A percentile compares a stretch with the other conserved stretches of the same genome.
Evolutionary conservation across 768 basidiomycete species (phyloP).

Genomic region (Hortiboletus flavorubellus): DNA sequence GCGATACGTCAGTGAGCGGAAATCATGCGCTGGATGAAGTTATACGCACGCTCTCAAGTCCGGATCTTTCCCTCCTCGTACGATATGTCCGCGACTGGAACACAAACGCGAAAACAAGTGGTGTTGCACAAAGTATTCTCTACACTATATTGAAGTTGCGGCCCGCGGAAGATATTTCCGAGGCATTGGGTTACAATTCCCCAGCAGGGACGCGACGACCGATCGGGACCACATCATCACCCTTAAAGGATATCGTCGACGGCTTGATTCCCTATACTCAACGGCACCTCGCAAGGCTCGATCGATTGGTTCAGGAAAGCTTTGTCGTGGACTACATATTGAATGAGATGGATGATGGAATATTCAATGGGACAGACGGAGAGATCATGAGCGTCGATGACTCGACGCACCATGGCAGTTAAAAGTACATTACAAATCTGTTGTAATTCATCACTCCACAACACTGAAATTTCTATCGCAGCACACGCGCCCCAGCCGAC

Average conservation of each 20-base stretch:
- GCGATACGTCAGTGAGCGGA: constrained; percentile 55
- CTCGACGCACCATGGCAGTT: not conserved
- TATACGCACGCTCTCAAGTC: constrained; percentile 61
- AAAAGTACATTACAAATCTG: constrained; percentile 17
- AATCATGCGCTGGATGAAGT: constrained; percentile 75
- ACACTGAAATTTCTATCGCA: not conserved
- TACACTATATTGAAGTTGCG: constrained; percentile 78
- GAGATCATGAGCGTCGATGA: constrained; percentile 40
- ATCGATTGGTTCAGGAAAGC: constrained; percentile 88
- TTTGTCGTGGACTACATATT: constrained; percentile 91
- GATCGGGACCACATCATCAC: constrained; percentile 23
- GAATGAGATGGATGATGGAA: constrained; percentile 82
- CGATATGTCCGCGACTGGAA: constrained; percentile 91
- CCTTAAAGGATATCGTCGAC: constrained; percentile 74
- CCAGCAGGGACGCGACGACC: constrained; percentile 11
- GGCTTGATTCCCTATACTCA: constrained; percentile 93
- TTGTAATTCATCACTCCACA: not conserved
- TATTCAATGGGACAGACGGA: constrained; percentile 53
- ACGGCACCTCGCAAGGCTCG: constrained; percentile 82
- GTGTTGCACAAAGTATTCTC: constrained; percentile 80
- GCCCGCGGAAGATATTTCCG: constrained; percentile 67
- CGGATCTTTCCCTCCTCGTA: constrained; percentile 79
- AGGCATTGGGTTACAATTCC: constrained; percentile 47
- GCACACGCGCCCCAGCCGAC: constrained; percentile 46
- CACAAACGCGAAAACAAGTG: constrained; percentile 83